Evolutionary conservation across 495 filamentous ascomycete genomes (phyloP).

Genomic region (Neurospora terricola): DNA sequence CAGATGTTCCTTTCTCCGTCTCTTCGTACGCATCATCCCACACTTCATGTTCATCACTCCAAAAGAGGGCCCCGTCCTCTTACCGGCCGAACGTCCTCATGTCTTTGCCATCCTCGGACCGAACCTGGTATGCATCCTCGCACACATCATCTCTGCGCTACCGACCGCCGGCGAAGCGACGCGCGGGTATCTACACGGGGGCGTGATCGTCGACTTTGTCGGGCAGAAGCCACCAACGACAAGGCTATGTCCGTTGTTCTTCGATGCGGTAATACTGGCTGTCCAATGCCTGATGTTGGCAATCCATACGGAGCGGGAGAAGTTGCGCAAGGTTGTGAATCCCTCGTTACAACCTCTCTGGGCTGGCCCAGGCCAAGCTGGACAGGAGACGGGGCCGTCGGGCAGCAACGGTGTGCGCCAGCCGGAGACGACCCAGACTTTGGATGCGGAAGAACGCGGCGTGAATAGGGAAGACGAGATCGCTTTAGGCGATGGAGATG

Average conservation of each 20-base stretch:
- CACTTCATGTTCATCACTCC: conserved; percentile 74
- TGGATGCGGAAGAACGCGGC: conserved; percentile 77
- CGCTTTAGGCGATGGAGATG: conserved; percentile 27
- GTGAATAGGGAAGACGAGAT: conserved; percentile 40
- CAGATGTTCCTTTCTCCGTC: conserved; percentile 69
- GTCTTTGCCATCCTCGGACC: conserved; percentile 59
- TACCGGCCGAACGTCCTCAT: conserved; percentile 59
- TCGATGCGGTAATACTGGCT: conserved; percentile 56
- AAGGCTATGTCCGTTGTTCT: conserved; percentile 48
- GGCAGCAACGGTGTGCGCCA: conserved; percentile 5
- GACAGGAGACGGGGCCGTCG: background rate
- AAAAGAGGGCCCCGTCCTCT: conserved; percentile 46
- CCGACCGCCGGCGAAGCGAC: conserved; percentile 64
- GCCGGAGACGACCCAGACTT: conserved; percentile 45
- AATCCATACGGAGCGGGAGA: conserved; percentile 59
- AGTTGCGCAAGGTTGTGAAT: conserved; percentile 32
- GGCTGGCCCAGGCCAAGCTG: background rate
- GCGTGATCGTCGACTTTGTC: conserved; percentile 75
- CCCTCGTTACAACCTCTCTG: conserved; percentile 17
- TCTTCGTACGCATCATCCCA: conserved; percentile 57
- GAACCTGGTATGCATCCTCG: conserved; percentile 61
- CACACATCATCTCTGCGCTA: conserved; percentile 53
- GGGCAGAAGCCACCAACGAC: conserved; percentile 70
- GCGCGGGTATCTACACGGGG: conserved; percentile 75
- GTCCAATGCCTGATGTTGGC: conserved; percentile 69